Conservation (phyloP, 495 filamentous ascomycete genomes). For the Halenospora varia region DNA sequence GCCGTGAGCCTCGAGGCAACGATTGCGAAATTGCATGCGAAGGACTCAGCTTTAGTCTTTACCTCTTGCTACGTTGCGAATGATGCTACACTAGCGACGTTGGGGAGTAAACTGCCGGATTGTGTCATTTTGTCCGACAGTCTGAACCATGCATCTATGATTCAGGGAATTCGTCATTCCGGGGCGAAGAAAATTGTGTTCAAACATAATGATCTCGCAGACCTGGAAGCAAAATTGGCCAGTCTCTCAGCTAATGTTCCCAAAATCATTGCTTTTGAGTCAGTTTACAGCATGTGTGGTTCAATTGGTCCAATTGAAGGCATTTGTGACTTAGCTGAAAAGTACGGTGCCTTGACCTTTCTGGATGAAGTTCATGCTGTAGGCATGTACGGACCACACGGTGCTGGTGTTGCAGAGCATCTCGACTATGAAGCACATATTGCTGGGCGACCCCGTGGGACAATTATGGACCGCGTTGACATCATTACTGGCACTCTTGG, state of each 20-base stretch:
- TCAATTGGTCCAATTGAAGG: slow-evolving; percentile 92
- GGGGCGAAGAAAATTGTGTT: slow-evolving; percentile 96
- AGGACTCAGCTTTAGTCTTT: slow-evolving; percentile 90
- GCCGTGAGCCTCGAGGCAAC: slow-evolving; percentile 81
- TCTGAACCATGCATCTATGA: slow-evolving; percentile 98
- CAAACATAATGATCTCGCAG: slow-evolving; percentile 91
- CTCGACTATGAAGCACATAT: slow-evolving; percentile 83
- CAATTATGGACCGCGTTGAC: slow-evolving; percentile 91
- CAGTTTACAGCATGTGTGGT: slow-evolving; percentile 98
- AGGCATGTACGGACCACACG: slow-evolving; percentile 97
- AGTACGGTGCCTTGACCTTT: slow-evolving; percentile 97
- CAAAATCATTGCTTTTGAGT: slow-evolving; percentile 98
- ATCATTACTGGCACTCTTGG: slow-evolving; percentile 97
- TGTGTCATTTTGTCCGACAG: slow-evolving; percentile 96
- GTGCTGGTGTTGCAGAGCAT: slow-evolving; percentile 95
- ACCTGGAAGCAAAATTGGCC: slow-evolving; percentile 87
- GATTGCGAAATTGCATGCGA: slow-evolving; percentile 82
- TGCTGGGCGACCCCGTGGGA: slow-evolving; percentile 66
- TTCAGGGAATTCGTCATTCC: slow-evolving; percentile 97
- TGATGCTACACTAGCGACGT: slow-evolving; percentile 92
- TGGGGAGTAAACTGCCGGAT: slow-evolving; percentile 92
- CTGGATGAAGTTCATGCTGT: slow-evolving; percentile 98
- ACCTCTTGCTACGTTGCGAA: slow-evolving; percentile 98
- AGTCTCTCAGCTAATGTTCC: slow-evolving; percentile 77
- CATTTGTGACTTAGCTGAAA: slow-evolving; percentile 93